A percentile compares a stretch with the other conserved stretches of the same genome.
Conservation (phyloP, 2,329 filamentous ascomycete species). For the Verticillium isaacii region DNA sequence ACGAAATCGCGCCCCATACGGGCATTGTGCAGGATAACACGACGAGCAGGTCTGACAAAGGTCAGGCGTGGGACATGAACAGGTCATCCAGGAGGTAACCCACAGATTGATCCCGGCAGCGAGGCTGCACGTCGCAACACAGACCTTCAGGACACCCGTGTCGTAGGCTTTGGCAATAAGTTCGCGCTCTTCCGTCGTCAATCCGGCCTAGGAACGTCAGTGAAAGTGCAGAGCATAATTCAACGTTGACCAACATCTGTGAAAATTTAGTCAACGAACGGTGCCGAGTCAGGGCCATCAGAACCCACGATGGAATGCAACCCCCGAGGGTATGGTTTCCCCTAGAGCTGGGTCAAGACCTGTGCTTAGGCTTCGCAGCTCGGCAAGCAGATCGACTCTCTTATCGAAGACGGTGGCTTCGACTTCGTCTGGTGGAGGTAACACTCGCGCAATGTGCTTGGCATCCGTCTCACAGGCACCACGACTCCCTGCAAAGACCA, state of each 20-base stretch:
- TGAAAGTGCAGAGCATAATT: background rate
- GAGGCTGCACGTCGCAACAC: conserved; percentile 73
- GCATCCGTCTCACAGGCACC: conserved; percentile 64
- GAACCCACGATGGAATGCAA: conserved; percentile 67
- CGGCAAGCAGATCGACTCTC: conserved; percentile 59
- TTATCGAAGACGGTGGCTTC: conserved; percentile 46
- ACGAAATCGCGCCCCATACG: conserved; percentile 73
- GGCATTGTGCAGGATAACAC: conserved; percentile 71
- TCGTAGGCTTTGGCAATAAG: conserved; percentile 69
- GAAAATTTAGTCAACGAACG: background rate
- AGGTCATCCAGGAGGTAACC: conserved; percentile 6
- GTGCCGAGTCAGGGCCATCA: too few species aligned
- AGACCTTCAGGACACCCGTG: conserved; percentile 59
- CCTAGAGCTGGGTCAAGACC: conserved; percentile 63
- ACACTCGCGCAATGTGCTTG: conserved; percentile 60
- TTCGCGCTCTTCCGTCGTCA: conserved; percentile 72
- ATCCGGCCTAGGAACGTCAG: conserved; percentile 46
- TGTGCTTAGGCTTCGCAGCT: conserved; percentile 60
- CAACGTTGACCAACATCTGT: conserved; percentile 30
- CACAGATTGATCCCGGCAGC: conserved; percentile 77
- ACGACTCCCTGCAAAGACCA: conserved; percentile 71
- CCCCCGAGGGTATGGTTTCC: conserved; percentile 60
- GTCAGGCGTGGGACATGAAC: conserved; percentile 9
- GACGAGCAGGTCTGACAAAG: conserved; percentile 48
- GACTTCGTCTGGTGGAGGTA: conserved; percentile 48